Evolutionary conservation across 2,329 filamentous ascomycete genomes (phyloP).

Genomic region (Blastomyces gilchristii): DNA sequence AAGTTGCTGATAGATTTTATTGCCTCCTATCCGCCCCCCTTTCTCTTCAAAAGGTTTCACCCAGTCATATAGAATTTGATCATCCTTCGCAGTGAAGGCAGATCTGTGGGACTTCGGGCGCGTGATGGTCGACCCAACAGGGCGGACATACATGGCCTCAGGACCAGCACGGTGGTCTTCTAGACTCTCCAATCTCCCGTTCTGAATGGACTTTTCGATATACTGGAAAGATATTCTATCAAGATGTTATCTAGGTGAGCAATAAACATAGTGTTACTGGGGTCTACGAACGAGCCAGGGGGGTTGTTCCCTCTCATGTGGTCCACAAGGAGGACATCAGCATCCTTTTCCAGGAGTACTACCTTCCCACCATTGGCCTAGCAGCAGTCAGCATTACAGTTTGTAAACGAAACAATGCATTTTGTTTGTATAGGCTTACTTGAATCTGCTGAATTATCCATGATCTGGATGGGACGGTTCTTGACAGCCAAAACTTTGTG

Average conservation of each 20-base stretch:
- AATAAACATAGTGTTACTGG: slow-evolving; percentile 2
- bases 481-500: slow-evolving; percentile 49
- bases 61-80: slow-evolving; percentile 37
- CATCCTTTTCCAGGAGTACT: slow-evolving; percentile 43
- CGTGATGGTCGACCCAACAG: slow-evolving; percentile 33
- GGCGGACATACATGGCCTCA: slow-evolving; percentile 34
- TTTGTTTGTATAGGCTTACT: slow-evolving; percentile 19
- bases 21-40: slow-evolving; percentile 29
- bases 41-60: slow-evolving; percentile 28
- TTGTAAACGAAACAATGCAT: not conserved
- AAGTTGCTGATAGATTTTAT: slow-evolving; percentile 38
- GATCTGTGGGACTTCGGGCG: slow-evolving; percentile 25
- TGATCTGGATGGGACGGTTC: slow-evolving; percentile 42
- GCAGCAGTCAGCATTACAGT: slow-evolving; percentile 10
- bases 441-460: slow-evolving; percentile 41
- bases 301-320: slow-evolving; percentile 41
- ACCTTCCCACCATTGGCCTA: slow-evolving; percentile 46
- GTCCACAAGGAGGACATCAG: slow-evolving; percentile 51
- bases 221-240: slow-evolving; percentile 47
- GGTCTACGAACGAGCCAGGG: slow-evolving; percentile 36
- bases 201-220: slow-evolving; percentile 45
- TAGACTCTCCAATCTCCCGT: slow-evolving; percentile 40
- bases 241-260: slow-evolving; percentile 9
- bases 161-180: slow-evolving; percentile 41
- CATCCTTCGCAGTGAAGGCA: slow-evolving; percentile 35